Percentiles rank a stretch among this genome's conserved stretches.
phyloP scores from a whole-genome alignment of 371 early-diverging fungal genomes.

The Apophysomyces ossiformis region DNA sequence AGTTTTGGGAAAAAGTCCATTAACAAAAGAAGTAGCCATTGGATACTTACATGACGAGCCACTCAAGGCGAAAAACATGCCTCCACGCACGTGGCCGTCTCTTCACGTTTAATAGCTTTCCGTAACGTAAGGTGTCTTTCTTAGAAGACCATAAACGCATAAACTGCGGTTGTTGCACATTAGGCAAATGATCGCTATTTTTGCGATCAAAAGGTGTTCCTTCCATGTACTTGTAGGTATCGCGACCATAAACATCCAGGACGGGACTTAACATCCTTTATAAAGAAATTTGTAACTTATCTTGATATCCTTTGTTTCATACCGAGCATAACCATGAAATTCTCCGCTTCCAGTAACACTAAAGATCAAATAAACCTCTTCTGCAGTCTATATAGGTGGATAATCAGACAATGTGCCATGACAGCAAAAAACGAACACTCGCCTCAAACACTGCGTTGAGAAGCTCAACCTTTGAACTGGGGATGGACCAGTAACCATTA shows the following conservation, averaged over 20 bases:
- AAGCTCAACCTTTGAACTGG: not conserved
- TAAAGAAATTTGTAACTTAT: not conserved
- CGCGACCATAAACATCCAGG: not conserved
- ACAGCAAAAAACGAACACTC: not conserved
- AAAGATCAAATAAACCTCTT: slow-evolving; percentile 9
- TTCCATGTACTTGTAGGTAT: not conserved
- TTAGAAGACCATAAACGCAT: not conserved
- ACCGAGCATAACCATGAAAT: slow-evolving; percentile 10
- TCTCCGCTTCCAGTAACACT: slow-evolving; percentile 12
- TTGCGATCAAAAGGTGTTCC: slow-evolving; percentile 6
- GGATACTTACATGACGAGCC: not conserved
- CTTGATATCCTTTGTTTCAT: not conserved
- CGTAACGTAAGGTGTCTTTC: not conserved
- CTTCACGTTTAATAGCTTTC: not conserved
- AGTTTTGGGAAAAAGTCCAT: not conserved
- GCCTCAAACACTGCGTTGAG: slow-evolving; percentile 14
- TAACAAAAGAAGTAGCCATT: not conserved
- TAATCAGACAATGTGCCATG: not conserved
- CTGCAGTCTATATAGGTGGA: not conserved
- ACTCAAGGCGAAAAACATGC: slow-evolving; percentile 13
- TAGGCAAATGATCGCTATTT: not conserved
- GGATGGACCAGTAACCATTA: slow-evolving; percentile 12
- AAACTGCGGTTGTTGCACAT: not conserved
- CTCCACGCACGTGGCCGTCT: not conserved
- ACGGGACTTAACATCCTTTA: slow-evolving; percentile 15